Percentiles rank a stretch among this genome's conserved stretches.
Evolutionary conservation across 2,329 filamentous ascomycete species (phyloP).

Genomic region (Penicillium frequentans): DNA sequence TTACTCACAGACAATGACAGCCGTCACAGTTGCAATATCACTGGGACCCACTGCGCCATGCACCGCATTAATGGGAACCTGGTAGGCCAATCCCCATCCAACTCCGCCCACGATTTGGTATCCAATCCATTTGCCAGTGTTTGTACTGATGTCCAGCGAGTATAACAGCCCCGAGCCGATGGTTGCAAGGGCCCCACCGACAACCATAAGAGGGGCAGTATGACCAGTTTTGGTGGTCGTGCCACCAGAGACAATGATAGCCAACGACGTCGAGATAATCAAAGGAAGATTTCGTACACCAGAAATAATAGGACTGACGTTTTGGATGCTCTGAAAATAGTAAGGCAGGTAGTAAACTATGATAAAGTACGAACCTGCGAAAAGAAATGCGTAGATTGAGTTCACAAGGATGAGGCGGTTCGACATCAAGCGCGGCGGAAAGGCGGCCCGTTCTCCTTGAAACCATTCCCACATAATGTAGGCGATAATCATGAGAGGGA

Average conservation of each 20-base stretch:
- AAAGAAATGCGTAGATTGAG: conserved; percentile 36
- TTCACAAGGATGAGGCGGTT: conserved; percentile 35
- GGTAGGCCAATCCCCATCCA: conserved; percentile 20
- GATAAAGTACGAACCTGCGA: conserved; percentile 32
- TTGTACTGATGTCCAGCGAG: conserved; percentile 29
- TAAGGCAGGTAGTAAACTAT: conserved; percentile 34
- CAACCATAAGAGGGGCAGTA: conserved; percentile 26
- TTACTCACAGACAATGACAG: background rate
- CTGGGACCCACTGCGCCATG: background rate
- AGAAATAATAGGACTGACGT: conserved; percentile 32
- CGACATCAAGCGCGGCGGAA: conserved; percentile 34
- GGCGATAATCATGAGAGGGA: conserved; percentile 35
- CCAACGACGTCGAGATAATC: conserved; percentile 35
- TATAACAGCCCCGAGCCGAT: conserved; percentile 36
- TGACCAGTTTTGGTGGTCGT: conserved; percentile 29
- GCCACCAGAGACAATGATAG: conserved; percentile 28
- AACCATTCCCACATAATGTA: conserved; percentile 42
- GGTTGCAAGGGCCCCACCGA: conserved; percentile 28
- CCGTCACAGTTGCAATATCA: conserved; percentile 1
- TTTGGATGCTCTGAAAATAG: conserved; percentile 41
- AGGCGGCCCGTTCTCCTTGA: conserved; percentile 42
- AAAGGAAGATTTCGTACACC: conserved; percentile 47
- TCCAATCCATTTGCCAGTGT: conserved; percentile 23
- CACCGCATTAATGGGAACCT: conserved; percentile 7
- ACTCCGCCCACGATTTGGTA: conserved; percentile 24